Evolutionary conservation across 352 stramenopile genomes (phyloP).

Genomic region (Stramenopiles sp.): DNA sequence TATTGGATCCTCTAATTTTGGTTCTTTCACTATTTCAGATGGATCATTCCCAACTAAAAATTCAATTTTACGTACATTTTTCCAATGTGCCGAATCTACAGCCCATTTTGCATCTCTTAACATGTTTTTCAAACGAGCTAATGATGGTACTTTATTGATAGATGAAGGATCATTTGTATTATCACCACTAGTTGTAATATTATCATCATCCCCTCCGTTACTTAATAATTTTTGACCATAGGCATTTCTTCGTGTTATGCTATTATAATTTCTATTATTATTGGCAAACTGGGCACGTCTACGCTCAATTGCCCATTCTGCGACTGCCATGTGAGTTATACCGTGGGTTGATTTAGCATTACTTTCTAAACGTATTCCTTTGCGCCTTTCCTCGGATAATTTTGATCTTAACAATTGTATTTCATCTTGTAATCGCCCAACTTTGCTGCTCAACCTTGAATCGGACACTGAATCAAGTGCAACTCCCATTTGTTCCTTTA

Average conservation of each 20-base stretch:
- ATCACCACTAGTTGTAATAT: not conserved
- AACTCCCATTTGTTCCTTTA: not conserved
- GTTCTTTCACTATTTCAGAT: not conserved
- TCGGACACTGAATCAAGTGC: not conserved
- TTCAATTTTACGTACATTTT: not conserved
- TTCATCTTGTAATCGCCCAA: not conserved
- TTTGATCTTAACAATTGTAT: not conserved
- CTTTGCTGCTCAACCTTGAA: not conserved
- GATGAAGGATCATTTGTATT: not conserved
- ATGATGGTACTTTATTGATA: not conserved
- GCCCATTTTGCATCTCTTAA: not conserved
- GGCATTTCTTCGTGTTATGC: not conserved
- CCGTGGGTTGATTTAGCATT: not conserved
- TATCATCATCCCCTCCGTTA: not conserved
- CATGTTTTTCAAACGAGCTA: not conserved
- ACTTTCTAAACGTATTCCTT: not conserved
- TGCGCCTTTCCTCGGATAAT: not conserved
- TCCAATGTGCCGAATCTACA: not conserved
- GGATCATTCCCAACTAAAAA: not conserved
- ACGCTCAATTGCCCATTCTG: constrained; percentile 4
- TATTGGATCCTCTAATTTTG: not conserved
- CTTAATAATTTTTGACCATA: not conserved
- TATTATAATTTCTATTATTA: not conserved
- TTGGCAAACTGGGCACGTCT: not conserved
- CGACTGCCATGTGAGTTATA: not conserved